Evolutionary conservation across 768 basidiomycete species (phyloP).

Genomic region (Cyathus striatus): DNA sequence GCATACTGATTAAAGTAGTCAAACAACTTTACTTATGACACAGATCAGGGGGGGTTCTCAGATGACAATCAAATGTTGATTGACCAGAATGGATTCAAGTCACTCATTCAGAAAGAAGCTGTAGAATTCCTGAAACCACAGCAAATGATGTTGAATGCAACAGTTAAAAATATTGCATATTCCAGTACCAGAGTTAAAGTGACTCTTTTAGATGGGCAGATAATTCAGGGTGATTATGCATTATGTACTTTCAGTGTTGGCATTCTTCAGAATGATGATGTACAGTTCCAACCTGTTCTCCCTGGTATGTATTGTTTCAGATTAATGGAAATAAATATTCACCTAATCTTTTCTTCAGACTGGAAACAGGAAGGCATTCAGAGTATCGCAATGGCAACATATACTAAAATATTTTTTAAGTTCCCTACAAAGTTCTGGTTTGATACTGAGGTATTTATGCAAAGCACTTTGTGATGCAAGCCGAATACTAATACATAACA

Average conservation of each 20-base stretch:
- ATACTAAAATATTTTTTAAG: constrained; percentile 65
- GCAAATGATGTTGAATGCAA: constrained; percentile 46
- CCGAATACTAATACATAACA: background rate
- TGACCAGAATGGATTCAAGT: constrained; percentile 61
- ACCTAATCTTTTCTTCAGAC: constrained; percentile 5
- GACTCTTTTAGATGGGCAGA: constrained; percentile 35
- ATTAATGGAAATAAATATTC: background rate
- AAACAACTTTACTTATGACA: constrained; percentile 57
- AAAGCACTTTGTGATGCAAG: background rate
- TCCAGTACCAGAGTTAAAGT: constrained; percentile 41
- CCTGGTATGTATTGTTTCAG: constrained; percentile 25
- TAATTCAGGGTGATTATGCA: constrained; percentile 49
- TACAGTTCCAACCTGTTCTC: constrained; percentile 47
- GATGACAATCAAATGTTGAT: constrained; percentile 45
- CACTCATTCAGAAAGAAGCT: constrained; percentile 53
- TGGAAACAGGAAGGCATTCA: constrained; percentile 66
- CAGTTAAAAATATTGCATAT: constrained; percentile 43
- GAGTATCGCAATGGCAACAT: constrained; percentile 59
- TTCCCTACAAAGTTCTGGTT: constrained; percentile 59
- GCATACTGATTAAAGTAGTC: constrained; percentile 29
- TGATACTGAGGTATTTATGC: constrained; percentile 30
- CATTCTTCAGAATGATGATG: constrained; percentile 61
- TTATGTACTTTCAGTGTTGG: constrained; percentile 68
- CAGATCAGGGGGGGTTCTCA: constrained; percentile 53
- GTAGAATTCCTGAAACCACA: constrained; percentile 40